Evolutionary conservation across 2,329 filamentous ascomycete species (phyloP).

Genomic region (Ilyonectria robusta): DNA sequence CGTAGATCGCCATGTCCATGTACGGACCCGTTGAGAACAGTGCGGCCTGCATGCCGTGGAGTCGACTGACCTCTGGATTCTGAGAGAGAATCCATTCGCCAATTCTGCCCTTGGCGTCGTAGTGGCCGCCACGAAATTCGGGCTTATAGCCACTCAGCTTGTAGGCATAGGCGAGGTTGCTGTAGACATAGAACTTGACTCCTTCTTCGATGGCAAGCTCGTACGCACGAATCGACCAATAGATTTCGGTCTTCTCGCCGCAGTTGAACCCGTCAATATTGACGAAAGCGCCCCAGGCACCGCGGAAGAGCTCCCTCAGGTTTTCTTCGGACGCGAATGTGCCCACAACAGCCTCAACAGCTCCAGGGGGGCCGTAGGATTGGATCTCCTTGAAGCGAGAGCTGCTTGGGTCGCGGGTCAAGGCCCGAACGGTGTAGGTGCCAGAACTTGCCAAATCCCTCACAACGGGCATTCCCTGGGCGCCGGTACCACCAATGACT

Average conservation of each 20-base stretch:
- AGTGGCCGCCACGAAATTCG: slow-evolving; percentile 63
- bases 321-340: slow-evolving; percentile 22
- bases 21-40: slow-evolving; percentile 32
- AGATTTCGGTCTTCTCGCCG: slow-evolving; percentile 33
- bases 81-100: slow-evolving; percentile 61
- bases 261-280: slow-evolving; percentile 31
- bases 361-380: background rate
- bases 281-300: slow-evolving; percentile 19
- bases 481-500: slow-evolving; percentile 24
- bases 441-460: slow-evolving; percentile 15
- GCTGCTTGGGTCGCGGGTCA: slow-evolving; percentile 19
- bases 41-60: background rate
- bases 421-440: slow-evolving; percentile 16
- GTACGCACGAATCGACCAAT: slow-evolving; percentile 22
- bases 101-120: slow-evolving; percentile 62
- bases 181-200: slow-evolving; percentile 60
- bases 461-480: slow-evolving; percentile 28
- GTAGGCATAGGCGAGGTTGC: slow-evolving; percentile 63
- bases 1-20: slow-evolving; percentile 22
- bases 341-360: slow-evolving; percentile 6
- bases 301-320: slow-evolving; percentile 5
- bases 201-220: slow-evolving; percentile 27
- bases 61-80: background rate
- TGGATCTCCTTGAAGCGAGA: background rate
- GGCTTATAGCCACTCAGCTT: slow-evolving; percentile 64